phyloP scores from a whole-genome alignment of 2,329 filamentous ascomycete genomes.

The Xylaria sp. region DNA sequence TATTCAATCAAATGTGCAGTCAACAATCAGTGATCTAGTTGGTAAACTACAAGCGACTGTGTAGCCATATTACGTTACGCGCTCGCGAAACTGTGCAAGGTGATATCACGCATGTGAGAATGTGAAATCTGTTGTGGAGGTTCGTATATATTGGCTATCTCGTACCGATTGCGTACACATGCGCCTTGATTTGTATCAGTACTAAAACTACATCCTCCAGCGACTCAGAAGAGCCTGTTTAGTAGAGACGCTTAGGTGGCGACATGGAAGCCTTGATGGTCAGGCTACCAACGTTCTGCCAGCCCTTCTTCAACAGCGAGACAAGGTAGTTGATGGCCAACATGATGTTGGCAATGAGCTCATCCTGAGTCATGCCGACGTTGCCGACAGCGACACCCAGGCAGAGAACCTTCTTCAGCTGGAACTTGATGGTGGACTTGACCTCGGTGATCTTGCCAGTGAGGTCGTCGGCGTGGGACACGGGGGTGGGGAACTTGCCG shows the following conservation, averaged over 20 bases:
- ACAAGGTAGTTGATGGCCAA: slow-evolving; percentile 99
- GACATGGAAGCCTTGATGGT: slow-evolving; percentile 99
- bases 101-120: too few species aligned
- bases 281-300: slow-evolving; percentile 99
- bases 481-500: slow-evolving; percentile 99
- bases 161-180: slow-evolving; percentile 20
- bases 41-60: too few species aligned
- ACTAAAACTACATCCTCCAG: slow-evolving; percentile 40
- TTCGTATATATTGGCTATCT: slow-evolving; percentile 39
- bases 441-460: slow-evolving; percentile 96
- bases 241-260: slow-evolving; percentile 97
- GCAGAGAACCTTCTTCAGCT: slow-evolving; percentile 99
- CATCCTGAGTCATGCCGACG: slow-evolving; percentile 95
- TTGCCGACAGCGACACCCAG: slow-evolving; percentile 99
- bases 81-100: too few species aligned
- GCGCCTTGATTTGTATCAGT: slow-evolving; percentile 27
- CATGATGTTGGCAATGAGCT: slow-evolving; percentile 99
- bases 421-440: slow-evolving; percentile 99
- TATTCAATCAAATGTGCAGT: too few species aligned
- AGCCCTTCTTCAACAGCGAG: slow-evolving; percentile 99
- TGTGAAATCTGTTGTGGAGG: too few species aligned
- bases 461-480: slow-evolving; percentile 96
- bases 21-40: too few species aligned
- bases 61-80: too few species aligned
- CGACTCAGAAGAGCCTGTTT: slow-evolving; percentile 48